Evolutionary conservation across 345 rosid genomes (phyloP).

Genomic region (Cochlearia excelsa): DNA sequence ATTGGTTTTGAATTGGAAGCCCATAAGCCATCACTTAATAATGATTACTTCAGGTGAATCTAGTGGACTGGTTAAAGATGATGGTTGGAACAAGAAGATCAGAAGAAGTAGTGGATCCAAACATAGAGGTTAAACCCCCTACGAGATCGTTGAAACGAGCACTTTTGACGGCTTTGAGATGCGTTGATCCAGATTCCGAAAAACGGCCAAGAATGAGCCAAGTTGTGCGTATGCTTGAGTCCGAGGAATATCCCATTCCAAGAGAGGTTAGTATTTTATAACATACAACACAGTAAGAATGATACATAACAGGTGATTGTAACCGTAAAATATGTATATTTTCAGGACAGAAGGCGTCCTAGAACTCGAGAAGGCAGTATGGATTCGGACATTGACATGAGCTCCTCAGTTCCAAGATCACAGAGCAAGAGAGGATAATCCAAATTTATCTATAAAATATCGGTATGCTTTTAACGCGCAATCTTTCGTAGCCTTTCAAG

Average conservation of each 20-base stretch:
- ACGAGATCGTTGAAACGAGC: slow-evolving; percentile 81
- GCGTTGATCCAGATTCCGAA: slow-evolving; percentile 84
- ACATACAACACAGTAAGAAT: neutral
- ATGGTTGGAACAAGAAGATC: slow-evolving; percentile 59
- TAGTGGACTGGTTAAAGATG: slow-evolving; percentile 51
- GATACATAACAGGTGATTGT: neutral
- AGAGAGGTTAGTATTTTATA: slow-evolving; percentile 61
- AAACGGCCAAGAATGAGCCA: slow-evolving; percentile 95
- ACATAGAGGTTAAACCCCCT: slow-evolving; percentile 74
- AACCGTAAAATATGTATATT: slow-evolving; percentile 3
- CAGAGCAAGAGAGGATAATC: slow-evolving; percentile 47
- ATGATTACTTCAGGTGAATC: slow-evolving; percentile 59
- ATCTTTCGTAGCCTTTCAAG: too few relatives aligned
- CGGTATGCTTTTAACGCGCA: too few relatives aligned
- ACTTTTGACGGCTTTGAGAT: slow-evolving; percentile 84
- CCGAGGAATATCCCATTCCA: slow-evolving; percentile 89
- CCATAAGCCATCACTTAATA: neutral
- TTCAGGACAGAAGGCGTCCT: slow-evolving; percentile 78
- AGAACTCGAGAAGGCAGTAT: slow-evolving; percentile 60
- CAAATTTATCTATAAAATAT: neutral
- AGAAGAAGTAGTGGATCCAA: slow-evolving; percentile 88
- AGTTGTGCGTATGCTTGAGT: slow-evolving; percentile 97
- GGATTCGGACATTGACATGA: slow-evolving; percentile 86
- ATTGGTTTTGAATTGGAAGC: neutral
- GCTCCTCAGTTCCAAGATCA: slow-evolving; percentile 53